Evolutionary conservation across 2,329 filamentous ascomycete genomes (phyloP), one percentile per base, ranked within the genome.

Genomic region (Aulographum hederae): DNA sequence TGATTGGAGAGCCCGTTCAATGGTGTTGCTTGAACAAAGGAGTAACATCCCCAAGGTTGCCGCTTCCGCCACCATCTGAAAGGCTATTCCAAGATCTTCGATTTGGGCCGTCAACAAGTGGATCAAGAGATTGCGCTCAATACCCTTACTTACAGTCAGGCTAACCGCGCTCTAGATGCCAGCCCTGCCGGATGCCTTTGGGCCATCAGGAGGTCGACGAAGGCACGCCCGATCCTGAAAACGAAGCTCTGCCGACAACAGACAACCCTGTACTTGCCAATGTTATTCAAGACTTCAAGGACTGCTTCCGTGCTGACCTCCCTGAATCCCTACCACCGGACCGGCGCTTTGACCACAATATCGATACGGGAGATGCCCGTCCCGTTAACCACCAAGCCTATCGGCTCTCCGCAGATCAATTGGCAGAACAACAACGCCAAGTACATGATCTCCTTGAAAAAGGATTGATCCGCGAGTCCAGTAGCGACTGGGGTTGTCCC

Each of bases 401-500:
- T 16, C 14, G 8, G 8, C 27, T 29, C 10, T 10, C 11, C 14
- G 8, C 11, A 10, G 27, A 8, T 11, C 27, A 29, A 10, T 8
- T 11, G 11, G 27, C 11, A 10, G 29, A 14, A n/a, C 34, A 32
- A 15, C 13, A 20, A 16, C 16, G 39, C 31, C 44, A 45, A 14
- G 14, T 47, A 17, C 19, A 40, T 11, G 25, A 43, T 10, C 37
- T 10, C 10, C 26, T 44, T 18, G 15, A 5, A 18, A 43, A 39
- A 21, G 37, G 39, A 13, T 39, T 33, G 8, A 47, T 47, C 19
- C 30, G 30, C 12, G 17, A 15, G 2, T 46, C 27, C 14, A 38
- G 18, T n/a, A 41, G 28, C 21, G 38, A 32, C 18, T 36, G 35
- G 18, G 39, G 38, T 4, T 28, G 32, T 2, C 46, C 40, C 6